Base-by-base conservation (phyloP, 495 filamentous ascomycete species). In the Durotheca rogersii region DNA sequence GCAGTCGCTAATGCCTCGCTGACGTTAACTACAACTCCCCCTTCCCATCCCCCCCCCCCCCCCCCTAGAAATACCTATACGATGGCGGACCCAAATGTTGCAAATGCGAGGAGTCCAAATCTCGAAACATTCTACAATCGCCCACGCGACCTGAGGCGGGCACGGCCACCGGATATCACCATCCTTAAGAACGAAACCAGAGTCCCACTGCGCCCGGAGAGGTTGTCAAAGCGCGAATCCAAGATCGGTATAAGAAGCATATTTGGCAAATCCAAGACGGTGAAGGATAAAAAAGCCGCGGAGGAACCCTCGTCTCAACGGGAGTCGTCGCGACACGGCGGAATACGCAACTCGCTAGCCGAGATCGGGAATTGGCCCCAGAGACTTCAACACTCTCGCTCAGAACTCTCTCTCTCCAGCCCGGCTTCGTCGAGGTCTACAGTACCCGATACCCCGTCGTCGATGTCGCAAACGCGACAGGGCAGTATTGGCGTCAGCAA, bases 171-270 rank as follows among this genome's bases (percentile, higher is more conserved):
- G 41, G 53, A 66, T 23, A 56, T 60, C 10, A 44, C 49, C 5
- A 19, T 59, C 19, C 27, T 56, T 5, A 46, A 31, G 19, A 46
- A 48, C 30, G 62, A 63, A 25, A 50, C 34, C 38, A 58, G 47
- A 30, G 33, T 58, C 3, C 56, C 60, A 15, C 35, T 60, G 36
- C 62, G 60, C 23, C 38, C 56, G 12, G 51, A 61, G 12, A 53
- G 27, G 21, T 33, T 57, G 5, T 40, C 41, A 7, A 63, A 58
- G 36, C 57, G 74, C 39, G 75, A 75, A 33, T 81, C 78, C 7
- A 75, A 67, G 55, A 60, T 77, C 23, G 77, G 75, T 15, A 54
- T 81, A 32, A 65, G 75, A 37, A 71, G 57, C 31, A 72, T 80
- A 15, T 80, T 80, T 50, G 56, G 69, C 34, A 64, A 66, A 40